phyloP scores from a whole-genome alignment of 257 asterid genomes.

The Forsythia viridissima region DNA sequence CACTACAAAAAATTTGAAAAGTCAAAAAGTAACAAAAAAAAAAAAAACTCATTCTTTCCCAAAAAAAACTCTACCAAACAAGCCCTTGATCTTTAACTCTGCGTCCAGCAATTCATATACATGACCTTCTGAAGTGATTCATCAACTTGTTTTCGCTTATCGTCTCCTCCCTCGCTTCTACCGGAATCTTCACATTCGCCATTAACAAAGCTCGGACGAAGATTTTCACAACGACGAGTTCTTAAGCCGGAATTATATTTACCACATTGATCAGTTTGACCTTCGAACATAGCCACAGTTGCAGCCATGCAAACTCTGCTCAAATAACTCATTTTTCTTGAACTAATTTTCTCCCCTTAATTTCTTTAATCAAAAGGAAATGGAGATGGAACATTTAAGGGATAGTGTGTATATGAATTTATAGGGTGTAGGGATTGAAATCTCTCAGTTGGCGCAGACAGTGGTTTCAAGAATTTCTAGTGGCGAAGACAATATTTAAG shows the following conservation, averaged over 20 bases:
- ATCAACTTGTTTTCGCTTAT: slow-evolving; percentile 18
- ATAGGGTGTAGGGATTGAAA: slow-evolving; percentile 7
- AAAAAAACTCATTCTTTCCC: no score
- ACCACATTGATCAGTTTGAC: slow-evolving; percentile 2
- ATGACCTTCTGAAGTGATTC: slow-evolving; percentile 33
- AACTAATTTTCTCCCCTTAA: no score
- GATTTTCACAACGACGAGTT: not conserved
- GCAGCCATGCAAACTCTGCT: slow-evolving; percentile 35
- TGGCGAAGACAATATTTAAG: slow-evolving; percentile 9
- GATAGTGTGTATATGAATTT: slow-evolving; percentile 6
- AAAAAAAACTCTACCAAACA: no score
- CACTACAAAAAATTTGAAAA: no score
- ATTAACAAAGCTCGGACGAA: not conserved
- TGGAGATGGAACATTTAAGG: not conserved
- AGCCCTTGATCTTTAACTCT: slow-evolving; percentile 16
- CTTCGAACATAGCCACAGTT: slow-evolving; percentile 20
- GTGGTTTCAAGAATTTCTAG: slow-evolving; percentile 33
- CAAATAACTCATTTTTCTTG: slow-evolving; percentile 22
- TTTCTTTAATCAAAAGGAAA: not conserved
- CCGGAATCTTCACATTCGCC: not conserved
- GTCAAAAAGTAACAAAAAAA: no score
- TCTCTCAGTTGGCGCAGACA: slow-evolving; percentile 33
- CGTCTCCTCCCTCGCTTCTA: slow-evolving; percentile 9
- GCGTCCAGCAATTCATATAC: slow-evolving; percentile 39
- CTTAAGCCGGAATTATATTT: slow-evolving; percentile 1